phyloP scores from a whole-genome alignment of 2,329 filamentous ascomycete species.

The Blastomyces silverae region DNA sequence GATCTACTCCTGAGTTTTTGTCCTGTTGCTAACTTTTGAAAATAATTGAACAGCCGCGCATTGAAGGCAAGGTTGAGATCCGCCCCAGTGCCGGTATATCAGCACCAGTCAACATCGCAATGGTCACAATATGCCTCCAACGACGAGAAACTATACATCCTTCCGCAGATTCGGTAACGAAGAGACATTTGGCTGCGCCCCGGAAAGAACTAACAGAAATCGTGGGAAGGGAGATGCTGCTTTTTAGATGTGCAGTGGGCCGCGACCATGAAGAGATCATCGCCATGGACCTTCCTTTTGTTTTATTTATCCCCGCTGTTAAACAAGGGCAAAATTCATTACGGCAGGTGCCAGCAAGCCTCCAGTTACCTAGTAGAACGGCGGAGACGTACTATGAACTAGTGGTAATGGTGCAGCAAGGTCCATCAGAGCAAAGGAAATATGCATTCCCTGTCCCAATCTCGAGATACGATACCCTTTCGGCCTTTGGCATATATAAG shows the following conservation, averaged over 20 bases:
- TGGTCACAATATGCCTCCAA: constrained; percentile 90
- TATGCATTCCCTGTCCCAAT: constrained; percentile 87
- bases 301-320: constrained; percentile 94
- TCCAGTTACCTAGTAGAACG: constrained; percentile 86
- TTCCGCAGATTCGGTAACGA: constrained; percentile 86
- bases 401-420: constrained; percentile 91
- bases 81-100: constrained; percentile 77
- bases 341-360: constrained; percentile 78
- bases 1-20: neutral
- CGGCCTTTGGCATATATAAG: constrained; percentile 99
- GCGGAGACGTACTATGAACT: constrained; percentile 96
- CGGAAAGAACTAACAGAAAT: constrained; percentile 86
- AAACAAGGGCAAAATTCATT: constrained; percentile 85
- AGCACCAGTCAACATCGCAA: constrained; percentile 80
- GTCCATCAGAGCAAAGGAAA: constrained; percentile 77
- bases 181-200: constrained; percentile 83
- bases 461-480: constrained; percentile 89
- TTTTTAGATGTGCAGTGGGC: constrained; percentile 79
- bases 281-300: constrained; percentile 94
- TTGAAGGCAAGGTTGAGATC: constrained; percentile 97
- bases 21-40: constrained; percentile 4
- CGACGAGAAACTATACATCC: constrained; percentile 95
- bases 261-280: constrained; percentile 83
- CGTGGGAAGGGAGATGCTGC: constrained; percentile 88
- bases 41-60: constrained; percentile 61